Evolutionary conservation across 306 rosid species (phyloP), one percentile per base, ranked within the genome.

Genomic region (Cicer chorassanicum): DNA sequence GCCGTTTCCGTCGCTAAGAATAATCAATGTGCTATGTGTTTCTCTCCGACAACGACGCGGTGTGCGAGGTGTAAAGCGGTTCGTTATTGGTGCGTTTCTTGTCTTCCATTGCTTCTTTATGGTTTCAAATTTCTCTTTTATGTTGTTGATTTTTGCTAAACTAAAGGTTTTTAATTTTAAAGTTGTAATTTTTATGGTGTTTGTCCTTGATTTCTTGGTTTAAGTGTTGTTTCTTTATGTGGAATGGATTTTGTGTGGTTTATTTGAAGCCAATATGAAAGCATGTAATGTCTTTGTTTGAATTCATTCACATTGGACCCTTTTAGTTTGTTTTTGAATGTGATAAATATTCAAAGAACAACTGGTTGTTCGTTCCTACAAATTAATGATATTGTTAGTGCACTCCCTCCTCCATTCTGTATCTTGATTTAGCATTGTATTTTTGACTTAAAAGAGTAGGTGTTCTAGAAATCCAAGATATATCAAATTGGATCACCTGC

Each of bases 11-110:
- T 72, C n/a, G 15, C 74, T 5, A 38, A 64, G 73, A 73, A 54
- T 15, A 80, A 82, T 12, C 84, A 81, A 65, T 92, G 98, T 40
- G 91, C 84, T 8, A 89, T 92, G 48, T 92, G 98, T 77, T 89
- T 65, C 43, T 65, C 77, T 75, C 93, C 93, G n/a, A 92, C 96
- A 29, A 82, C 91, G 5, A 89, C 87, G 8, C 89, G 92, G 9
- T 92, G 98, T 40, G 82, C 94, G 1, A 84, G 79, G 59, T 93
- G 98, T 82, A 93, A 90, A 82, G 83, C 90, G 15, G 92, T 92
- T 67, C 91, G 86, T 5, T 92, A 92, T 81, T 92, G 98, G 96
- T 92, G 83, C 5, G 83, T 62, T 62, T 65, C 4, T 67, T 8
- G 8, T 54, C 54, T 9, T 45, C 36, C 6, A 38, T 38, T 67